phyloP scores from a whole-genome alignment of 2,329 filamentous ascomycete genomes.

The Harringtonia lauricola region DNA sequence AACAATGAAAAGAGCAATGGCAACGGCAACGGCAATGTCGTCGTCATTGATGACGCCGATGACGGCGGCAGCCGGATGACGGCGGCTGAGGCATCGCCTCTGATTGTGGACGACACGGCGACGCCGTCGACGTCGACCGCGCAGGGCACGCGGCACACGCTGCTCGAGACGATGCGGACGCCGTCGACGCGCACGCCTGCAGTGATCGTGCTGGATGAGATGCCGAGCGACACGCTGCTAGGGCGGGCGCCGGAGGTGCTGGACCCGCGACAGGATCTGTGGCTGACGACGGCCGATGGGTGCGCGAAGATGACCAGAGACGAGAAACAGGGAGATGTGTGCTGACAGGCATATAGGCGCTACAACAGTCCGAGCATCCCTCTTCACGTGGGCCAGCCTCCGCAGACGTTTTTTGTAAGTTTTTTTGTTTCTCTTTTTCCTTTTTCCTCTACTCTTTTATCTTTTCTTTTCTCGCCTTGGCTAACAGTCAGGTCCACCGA shows the following conservation, averaged over 20 bases:
- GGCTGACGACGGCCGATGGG: constrained; percentile 38
- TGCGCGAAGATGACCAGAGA: no score
- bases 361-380: constrained; percentile 34
- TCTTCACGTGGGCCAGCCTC: constrained; percentile 28
- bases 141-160: constrained; percentile 12
- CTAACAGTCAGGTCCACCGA: constrained; percentile 27
- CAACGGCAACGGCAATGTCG: no score
- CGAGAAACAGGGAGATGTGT: no score
- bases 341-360: no score
- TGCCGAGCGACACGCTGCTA: constrained; percentile 19
- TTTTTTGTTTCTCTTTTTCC: neutral
- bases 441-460: neutral
- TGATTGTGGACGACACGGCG: no score
- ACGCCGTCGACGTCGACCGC: no score
- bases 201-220: constrained; percentile 26
- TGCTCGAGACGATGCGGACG: constrained; percentile 29
- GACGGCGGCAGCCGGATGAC: no score
- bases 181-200: constrained; percentile 24
- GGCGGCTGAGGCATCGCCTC: no score
- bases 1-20: no score
- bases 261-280: constrained; percentile 33
- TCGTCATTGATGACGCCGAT: no score
- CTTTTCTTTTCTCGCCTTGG: neutral
- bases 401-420: constrained; percentile 31
- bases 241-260: constrained; percentile 17